Base-by-base conservation (phyloP, 1,139 yeast genomes). In the Candida mesenterica region DNA sequence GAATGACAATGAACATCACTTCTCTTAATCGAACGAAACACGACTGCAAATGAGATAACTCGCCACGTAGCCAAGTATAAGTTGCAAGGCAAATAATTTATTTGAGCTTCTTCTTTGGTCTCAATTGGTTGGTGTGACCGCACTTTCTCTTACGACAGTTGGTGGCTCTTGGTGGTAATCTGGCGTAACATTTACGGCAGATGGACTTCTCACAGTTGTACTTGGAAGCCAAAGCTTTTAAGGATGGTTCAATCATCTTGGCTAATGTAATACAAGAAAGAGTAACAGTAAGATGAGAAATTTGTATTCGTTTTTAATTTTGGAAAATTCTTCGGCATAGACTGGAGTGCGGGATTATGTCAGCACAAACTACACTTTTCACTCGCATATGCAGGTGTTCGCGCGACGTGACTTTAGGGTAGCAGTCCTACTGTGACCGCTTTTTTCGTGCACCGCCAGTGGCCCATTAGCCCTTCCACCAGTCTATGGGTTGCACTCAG, bases 101-200 rank as follows among this genome's bases (percentile, higher is more conserved):
- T 82, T 90, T 90, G 75, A 89, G 85, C 89, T 92, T 92, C 95
- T 92, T 92, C 96, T 90, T 90, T 78, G 97, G 97, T 82, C 97
- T 89, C 76, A 92, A 87, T 82, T 92, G 98, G 82, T 92, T 92
- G 74, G 96, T 81, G 95, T 92, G 98, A 67, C 98, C 98, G 77
- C 98, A 92, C 84, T 92, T 92, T 88, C 97, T 89, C 97, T 92
- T 92, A 82, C 98, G 89, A 84, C 98, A 92, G 96, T 92, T 92
- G 77, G 97, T 92, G 62, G 98, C 98, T 85, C 97, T 92, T 75
- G 97, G 96, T 68, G 98, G 98, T 69, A 92, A 89, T 83, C 98
- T 94, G 64, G 98, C 97, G 84, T 92, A 92, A 82, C 98, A 92
- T 75, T 89, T 87, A 78, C 98, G 95, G 82, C 98, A 92, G 71